A percentile compares a stretch with the other conserved stretches of the same genome.
phyloP scores from a whole-genome alignment of 164 flowering plant species.

The Annona cherimola region DNA sequence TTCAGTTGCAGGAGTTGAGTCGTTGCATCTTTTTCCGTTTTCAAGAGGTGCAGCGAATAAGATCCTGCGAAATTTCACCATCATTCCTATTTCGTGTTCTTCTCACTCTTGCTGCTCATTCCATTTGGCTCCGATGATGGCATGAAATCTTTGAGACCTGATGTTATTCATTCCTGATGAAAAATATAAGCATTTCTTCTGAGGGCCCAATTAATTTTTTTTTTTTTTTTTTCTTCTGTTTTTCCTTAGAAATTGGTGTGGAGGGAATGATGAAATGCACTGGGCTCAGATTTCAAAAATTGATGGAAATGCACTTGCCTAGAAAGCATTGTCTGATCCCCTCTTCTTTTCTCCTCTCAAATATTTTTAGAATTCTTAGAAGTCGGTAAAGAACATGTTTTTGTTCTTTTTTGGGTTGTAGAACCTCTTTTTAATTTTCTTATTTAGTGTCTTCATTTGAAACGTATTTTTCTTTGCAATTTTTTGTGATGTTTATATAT shows the following conservation, averaged over 20 bases:
- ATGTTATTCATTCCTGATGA: slow-evolving; percentile 36
- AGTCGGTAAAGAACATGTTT: too few relatives aligned
- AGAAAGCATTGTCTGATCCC: slow-evolving; percentile 6
- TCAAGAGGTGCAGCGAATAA: slow-evolving; percentile 18
- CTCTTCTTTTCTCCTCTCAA: neutral
- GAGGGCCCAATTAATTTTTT: slow-evolving; percentile 24
- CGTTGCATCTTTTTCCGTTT: neutral
- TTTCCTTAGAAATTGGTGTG: neutral
- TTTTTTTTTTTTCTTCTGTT: neutral
- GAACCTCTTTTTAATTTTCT: too few relatives aligned
- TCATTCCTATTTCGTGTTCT: neutral
- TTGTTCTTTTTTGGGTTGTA: too few relatives aligned
- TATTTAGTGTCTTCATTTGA: too few relatives aligned
- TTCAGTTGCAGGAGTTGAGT: slow-evolving; percentile 4
- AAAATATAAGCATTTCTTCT: slow-evolving; percentile 39
- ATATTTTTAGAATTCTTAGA: neutral
- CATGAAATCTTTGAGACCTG: slow-evolving; percentile 76
- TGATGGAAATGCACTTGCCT: slow-evolving; percentile 7
- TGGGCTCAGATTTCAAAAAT: slow-evolving; percentile 4
- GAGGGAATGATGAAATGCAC: slow-evolving; percentile 5
- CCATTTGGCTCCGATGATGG: slow-evolving; percentile 47
- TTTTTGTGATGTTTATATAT: too few relatives aligned
- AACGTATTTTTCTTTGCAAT: too few relatives aligned
- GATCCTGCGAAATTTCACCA: slow-evolving; percentile 7
- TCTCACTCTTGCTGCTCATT: neutral